Percentiles rank a stretch among this genome's conserved stretches.
These are phyloP conservation scores for Puccinellia tenuiflora DNA, from an alignment of 176 grass and related monocot species.

Conservation along the genomic window DNA sequence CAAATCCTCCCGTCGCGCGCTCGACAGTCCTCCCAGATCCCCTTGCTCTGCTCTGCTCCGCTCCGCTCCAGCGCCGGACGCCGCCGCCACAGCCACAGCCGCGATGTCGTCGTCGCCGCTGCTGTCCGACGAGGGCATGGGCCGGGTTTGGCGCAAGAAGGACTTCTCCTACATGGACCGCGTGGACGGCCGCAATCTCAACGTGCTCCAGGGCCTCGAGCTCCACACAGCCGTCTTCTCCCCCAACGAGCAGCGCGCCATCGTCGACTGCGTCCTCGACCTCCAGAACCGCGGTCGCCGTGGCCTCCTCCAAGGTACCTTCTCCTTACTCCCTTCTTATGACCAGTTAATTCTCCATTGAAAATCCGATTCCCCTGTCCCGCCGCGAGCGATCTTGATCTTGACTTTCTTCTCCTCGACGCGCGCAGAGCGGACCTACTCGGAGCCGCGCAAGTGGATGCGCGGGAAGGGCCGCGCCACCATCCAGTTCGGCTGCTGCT, in stretches of 20 bases:
- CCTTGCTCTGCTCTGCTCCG: not conserved
- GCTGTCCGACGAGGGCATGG: not conserved
- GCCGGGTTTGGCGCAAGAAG: constrained; percentile 16
- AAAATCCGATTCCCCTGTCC: not conserved
- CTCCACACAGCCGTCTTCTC: constrained; percentile 54
- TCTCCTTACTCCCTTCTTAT: not conserved
- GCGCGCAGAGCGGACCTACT: constrained; percentile 44
- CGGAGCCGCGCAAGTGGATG: constrained; percentile 75
- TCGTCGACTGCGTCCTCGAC: constrained; percentile 31
- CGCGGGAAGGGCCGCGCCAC: constrained; percentile 59
- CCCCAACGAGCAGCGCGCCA: constrained; percentile 29
- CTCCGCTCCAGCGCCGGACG: not conserved
- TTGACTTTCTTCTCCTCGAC: not conserved
- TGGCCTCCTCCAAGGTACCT: constrained; percentile 33
- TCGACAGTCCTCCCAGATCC: not conserved
- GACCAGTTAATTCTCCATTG: not conserved
- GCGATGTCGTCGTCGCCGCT: not conserved
- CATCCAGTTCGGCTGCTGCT: constrained; percentile 70
- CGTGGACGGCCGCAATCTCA: constrained; percentile 27
- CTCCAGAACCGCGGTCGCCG: constrained; percentile 37
- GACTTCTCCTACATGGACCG: constrained; percentile 46
- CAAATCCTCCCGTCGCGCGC: not conserved
- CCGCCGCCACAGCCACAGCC: not conserved
- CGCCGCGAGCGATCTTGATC: not conserved
- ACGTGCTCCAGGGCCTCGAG: constrained; percentile 49